phyloP scores from a whole-genome alignment of 108 stramenopile species.

The Poteriospumella lacustris region DNA sequence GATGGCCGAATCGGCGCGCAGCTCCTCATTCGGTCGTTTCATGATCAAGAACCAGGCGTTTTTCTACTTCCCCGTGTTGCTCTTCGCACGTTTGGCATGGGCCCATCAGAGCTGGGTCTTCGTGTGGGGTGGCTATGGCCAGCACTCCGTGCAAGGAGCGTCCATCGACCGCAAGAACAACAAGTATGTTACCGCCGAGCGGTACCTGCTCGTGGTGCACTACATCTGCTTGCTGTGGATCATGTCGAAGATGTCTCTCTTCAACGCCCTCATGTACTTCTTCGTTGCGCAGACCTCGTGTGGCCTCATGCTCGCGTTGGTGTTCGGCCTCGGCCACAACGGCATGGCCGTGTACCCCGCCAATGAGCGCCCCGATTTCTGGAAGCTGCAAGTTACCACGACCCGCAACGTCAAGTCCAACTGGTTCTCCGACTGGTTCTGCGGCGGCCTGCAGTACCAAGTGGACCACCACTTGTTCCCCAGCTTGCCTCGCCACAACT shows the following conservation, averaged over 20 bases:
- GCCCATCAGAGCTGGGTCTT: slow-evolving; percentile 85
- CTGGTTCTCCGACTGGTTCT: slow-evolving; percentile 94
- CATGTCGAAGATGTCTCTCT: slow-evolving; percentile 46
- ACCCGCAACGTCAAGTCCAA: slow-evolving; percentile 85
- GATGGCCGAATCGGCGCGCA: slow-evolving; percentile 75
- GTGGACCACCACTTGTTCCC: slow-evolving; percentile 99
- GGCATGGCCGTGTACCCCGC: slow-evolving; percentile 96
- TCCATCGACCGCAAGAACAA: background rate
- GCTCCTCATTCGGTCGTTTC: slow-evolving; percentile 33
- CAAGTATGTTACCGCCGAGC: background rate
- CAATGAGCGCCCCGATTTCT: slow-evolving; percentile 89
- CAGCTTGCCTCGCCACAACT: slow-evolving; percentile 85
- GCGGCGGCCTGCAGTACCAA: slow-evolving; percentile 95
- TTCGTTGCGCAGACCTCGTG: slow-evolving; percentile 70
- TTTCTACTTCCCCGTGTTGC: slow-evolving; percentile 90
- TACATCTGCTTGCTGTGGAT: slow-evolving; percentile 3
- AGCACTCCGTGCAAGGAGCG: slow-evolving; percentile 60
- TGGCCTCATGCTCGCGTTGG: slow-evolving; percentile 87
- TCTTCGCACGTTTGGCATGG: slow-evolving; percentile 90
- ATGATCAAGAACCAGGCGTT: slow-evolving; percentile 72
- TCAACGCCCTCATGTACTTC: slow-evolving; percentile 39
- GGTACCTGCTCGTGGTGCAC: background rate
- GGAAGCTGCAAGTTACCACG: slow-evolving; percentile 96
- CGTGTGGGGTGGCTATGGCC: slow-evolving; percentile 58
- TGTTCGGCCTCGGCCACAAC: slow-evolving; percentile 98